Conservation (phyloP, 2,329 filamentous ascomycete species). For the Curvularia hawaiiensis region DNA sequence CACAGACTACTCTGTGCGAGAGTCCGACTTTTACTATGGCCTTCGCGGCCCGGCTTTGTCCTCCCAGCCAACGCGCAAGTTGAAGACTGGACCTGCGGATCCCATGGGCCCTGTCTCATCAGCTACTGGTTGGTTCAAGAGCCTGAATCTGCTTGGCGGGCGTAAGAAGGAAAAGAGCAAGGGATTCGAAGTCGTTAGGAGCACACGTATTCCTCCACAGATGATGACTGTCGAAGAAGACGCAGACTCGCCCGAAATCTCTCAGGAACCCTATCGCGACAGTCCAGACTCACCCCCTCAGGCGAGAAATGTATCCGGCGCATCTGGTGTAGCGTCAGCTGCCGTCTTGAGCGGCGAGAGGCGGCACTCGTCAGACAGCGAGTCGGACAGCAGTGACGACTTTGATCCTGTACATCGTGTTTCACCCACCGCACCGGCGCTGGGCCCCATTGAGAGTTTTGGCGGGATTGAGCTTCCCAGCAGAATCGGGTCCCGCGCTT, state of each 20-base stretch:
- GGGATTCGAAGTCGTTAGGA: constrained; percentile 95
- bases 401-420: constrained; percentile 49
- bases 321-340: constrained; percentile 23
- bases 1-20: constrained; percentile 89
- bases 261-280: constrained; percentile 59
- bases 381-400: constrained; percentile 49
- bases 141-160: constrained; percentile 67
- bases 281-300: constrained; percentile 47
- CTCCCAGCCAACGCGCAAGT: constrained; percentile 77
- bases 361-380: constrained; percentile 53
- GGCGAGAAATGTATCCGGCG: constrained; percentile 10
- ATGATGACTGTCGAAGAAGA: constrained; percentile 70
- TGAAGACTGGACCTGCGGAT: constrained; percentile 93
- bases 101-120: constrained; percentile 90
- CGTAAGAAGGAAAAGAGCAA: constrained; percentile 95
- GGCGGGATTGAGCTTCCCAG: constrained; percentile 68
- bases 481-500: constrained; percentile 65
- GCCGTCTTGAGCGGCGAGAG: constrained; percentile 28
- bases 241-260: constrained; percentile 53
- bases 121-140: constrained; percentile 87
- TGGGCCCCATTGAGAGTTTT: constrained; percentile 66
- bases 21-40: constrained; percentile 97
- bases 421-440: constrained; percentile 58
- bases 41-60: constrained; percentile 86
- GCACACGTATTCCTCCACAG: constrained; percentile 77